Percentiles rank a stretch among this genome's conserved stretches.
phyloP scores from a whole-genome alignment of 345 rosid species.

The Eucalyptus camaldulensis region DNA sequence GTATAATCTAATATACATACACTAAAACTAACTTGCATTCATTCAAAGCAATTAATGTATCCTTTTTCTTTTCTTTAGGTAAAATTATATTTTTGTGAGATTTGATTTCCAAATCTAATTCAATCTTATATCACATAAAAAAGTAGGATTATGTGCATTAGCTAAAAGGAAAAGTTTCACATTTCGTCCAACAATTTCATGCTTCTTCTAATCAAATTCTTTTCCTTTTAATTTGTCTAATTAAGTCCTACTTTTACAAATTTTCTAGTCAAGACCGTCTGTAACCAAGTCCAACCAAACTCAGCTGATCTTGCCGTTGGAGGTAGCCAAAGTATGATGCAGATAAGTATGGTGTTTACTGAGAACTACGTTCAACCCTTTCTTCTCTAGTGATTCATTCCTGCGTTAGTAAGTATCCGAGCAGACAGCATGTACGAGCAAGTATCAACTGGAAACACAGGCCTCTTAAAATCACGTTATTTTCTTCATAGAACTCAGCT shows the following conservation, averaged over 20 bases:
- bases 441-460: not conserved
- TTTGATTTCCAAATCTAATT: not conserved
- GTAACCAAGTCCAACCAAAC: no score
- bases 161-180: not conserved
- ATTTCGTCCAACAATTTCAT: not conserved
- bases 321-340: slow-evolving; percentile 29
- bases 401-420: not conserved
- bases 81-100: not conserved
- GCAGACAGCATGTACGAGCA: not conserved
- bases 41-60: no score
- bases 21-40: not conserved
- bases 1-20: not conserved
- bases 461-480: not conserved
- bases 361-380: no score
- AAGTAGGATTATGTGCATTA: not conserved
- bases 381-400: not conserved
- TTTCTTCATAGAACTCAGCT: not conserved
- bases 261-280: not conserved
- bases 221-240: no score
- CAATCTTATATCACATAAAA: not conserved
- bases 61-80: not conserved
- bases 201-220: no score
- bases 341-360: no score
- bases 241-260: not conserved
- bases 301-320: not conserved